Evolutionary conservation across 306 rosid species (phyloP).

Genomic region (Cicer chorassanicum): DNA sequence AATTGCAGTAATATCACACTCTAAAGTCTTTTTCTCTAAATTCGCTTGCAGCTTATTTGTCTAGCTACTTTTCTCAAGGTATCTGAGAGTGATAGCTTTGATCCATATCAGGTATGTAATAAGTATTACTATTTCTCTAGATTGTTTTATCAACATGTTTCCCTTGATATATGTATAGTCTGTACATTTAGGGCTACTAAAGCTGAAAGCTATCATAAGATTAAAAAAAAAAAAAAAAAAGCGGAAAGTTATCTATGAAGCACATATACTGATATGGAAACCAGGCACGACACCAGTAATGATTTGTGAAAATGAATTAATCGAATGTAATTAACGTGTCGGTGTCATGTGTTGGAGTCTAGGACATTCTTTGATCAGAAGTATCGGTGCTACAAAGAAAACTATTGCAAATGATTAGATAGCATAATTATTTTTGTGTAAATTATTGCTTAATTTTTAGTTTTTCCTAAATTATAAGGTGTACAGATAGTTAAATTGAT

Average conservation of each 20-base stretch:
- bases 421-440: not conserved
- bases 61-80: conserved; percentile 97
- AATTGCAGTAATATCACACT: conserved; percentile 16
- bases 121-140: not conserved
- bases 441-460: not conserved
- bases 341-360: no score
- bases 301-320: no score
- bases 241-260: not conserved
- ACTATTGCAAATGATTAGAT: not conserved
- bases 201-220: conserved; percentile 8
- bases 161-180: not conserved
- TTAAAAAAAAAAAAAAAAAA: not conserved
- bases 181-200: not conserved
- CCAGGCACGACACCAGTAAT: no score
- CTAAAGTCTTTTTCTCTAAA: not conserved
- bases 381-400: no score
- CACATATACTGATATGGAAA: no score
- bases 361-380: no score
- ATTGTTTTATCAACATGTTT: conserved; percentile 7
- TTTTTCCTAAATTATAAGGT: conserved; percentile 1
- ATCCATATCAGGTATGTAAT: conserved; percentile 85
- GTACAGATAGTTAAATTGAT: not conserved
- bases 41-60: conserved; percentile 81
- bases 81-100: conserved; percentile 90
- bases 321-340: no score